Base-by-base conservation (phyloP, 164 flowering plant genomes). In the Santalum album region DNA sequence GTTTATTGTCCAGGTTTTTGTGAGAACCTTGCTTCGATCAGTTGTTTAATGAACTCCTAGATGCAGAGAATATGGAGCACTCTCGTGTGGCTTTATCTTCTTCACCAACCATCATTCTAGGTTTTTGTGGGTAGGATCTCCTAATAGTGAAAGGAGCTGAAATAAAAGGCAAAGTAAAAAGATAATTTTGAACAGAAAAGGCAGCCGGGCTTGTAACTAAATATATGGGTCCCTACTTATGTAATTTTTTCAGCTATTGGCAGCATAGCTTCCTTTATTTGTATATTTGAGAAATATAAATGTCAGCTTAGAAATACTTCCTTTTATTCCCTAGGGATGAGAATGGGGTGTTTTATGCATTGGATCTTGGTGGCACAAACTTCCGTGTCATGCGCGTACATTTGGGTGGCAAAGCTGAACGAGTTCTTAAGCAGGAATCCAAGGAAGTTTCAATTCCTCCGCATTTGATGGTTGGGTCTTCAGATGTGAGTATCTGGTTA, bases 311-410 rank as follows among this genome's bases (percentile, higher is more conserved):
- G 4, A 17, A 15, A 5, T 20, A 2, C 45, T 48, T 42, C 14
- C 20, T 53, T 45, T 20, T 16, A 29, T 20, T 47, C 55, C 61
- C 7, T 63, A 91, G 98, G 63, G 80, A 86, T 63, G 98, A 91
- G 68, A 66, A 73, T n/a, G 98, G 96, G 14, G 24, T 82, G 53
- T 91, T 79, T 67, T 91, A 91, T 76, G 98, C 98, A 7, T 67
- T 91, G 70, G 98, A 91, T 58, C 96, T 91, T 55, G 96, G 98
- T 53, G 98, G 98, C 18, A 91, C 98, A 68, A 91, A 91, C 65
- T 91, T 91, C 70, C 92, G 98, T 23, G 96, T 91, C 34, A 48
- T 91, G 54, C 92, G 98, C 23, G 89, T 88, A 18, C 86, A 73
- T 15, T 65, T 91, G 64, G 90, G 94, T 40, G 98, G 98, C 25